Percentiles rank a stretch among this genome's conserved stretches.
These are phyloP conservation scores for Aspergillus pseudoviridinutans DNA, from an alignment of 2,329 filamentous ascomycete species.

Conservation along the genomic window DNA sequence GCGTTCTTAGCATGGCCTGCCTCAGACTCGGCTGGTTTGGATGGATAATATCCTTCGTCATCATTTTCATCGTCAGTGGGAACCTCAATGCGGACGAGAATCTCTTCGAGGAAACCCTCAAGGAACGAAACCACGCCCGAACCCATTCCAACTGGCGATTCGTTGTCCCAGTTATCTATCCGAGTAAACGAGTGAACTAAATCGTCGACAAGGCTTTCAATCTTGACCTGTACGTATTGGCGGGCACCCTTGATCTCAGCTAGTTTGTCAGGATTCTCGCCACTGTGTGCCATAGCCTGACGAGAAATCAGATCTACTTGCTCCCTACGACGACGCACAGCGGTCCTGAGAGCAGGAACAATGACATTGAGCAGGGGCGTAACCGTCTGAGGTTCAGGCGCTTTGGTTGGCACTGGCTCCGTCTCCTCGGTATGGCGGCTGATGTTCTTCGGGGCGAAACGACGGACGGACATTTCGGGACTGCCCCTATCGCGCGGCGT, in stretches of 20 bases:
- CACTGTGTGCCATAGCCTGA: constrained; percentile 45
- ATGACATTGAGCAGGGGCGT: constrained; percentile 89
- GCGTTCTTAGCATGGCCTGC: not conserved
- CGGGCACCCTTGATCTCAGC: constrained; percentile 57
- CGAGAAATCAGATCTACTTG: constrained; percentile 46
- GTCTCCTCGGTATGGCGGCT: constrained; percentile 9
- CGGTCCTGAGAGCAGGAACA: constrained; percentile 85
- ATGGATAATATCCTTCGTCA: not conserved
- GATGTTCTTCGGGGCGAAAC: constrained; percentile 1
- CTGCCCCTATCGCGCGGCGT: constrained; percentile 9
- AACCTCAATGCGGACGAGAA: constrained; percentile 78
- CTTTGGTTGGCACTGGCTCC: constrained; percentile 13
- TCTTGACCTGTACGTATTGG: constrained; percentile 76
- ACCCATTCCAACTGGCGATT: constrained; percentile 88
- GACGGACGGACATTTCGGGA: not conserved
- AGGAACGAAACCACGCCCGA: constrained; percentile 83
- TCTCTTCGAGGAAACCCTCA: constrained; percentile 89
- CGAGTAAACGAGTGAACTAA: constrained; percentile 79
- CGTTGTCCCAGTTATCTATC: constrained; percentile 83
- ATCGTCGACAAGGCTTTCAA: constrained; percentile 77
- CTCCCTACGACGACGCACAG: constrained; percentile 71
- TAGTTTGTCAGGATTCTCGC: constrained; percentile 45
- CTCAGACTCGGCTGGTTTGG: not conserved
- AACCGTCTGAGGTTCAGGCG: constrained; percentile 55
- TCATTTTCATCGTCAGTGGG: constrained; percentile 49